Percentiles rank a stretch among this genome's conserved stretches.
phyloP scores from a whole-genome alignment of 805 yeast species.

The Barnettozyma vustinii region DNA sequence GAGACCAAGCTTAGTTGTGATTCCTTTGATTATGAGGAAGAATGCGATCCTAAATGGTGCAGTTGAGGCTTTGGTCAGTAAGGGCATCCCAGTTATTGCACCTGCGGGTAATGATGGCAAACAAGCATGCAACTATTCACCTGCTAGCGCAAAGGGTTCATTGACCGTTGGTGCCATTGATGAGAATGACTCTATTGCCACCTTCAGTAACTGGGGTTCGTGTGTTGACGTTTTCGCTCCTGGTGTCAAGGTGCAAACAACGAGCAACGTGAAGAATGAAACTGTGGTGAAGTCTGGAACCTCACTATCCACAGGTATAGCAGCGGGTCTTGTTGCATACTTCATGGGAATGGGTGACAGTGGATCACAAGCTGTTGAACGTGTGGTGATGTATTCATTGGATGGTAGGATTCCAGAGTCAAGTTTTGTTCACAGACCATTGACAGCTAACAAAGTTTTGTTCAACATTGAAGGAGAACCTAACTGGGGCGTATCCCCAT shows the following conservation, averaged over 20 bases:
- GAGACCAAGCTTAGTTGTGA: slow-evolving; percentile 34
- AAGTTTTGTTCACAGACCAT: slow-evolving; percentile 41
- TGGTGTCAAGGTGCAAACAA: slow-evolving; percentile 42
- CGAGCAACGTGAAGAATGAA: slow-evolving; percentile 28
- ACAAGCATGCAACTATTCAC: slow-evolving; percentile 42
- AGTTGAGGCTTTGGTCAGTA: slow-evolving; percentile 34
- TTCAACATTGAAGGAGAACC: slow-evolving; percentile 32
- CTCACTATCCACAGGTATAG: slow-evolving; percentile 42
- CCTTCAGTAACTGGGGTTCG: slow-evolving; percentile 40
- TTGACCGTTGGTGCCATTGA: slow-evolving; percentile 88
- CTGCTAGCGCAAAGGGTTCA: slow-evolving; percentile 47
- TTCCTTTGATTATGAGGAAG: slow-evolving; percentile 34
- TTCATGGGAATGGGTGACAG: slow-evolving; percentile 37
- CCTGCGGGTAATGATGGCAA: slow-evolving; percentile 46
- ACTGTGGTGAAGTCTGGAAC: slow-evolving; percentile 40
- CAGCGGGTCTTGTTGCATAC: slow-evolving; percentile 40
- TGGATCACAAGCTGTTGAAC: slow-evolving; percentile 30
- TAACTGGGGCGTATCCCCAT: slow-evolving; percentile 18
- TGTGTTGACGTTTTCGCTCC: slow-evolving; percentile 48
- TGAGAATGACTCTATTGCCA: slow-evolving; percentile 47
- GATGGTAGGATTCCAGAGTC: slow-evolving; percentile 42
- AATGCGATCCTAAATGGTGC: slow-evolving; percentile 40
- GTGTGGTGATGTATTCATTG: slow-evolving; percentile 41
- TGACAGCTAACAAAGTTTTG: slow-evolving; percentile 56
- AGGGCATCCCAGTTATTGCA: slow-evolving; percentile 41